Evolutionary conservation across 768 basidiomycete genomes (phyloP).

Genomic region (Rossbeevera mucosa): DNA sequence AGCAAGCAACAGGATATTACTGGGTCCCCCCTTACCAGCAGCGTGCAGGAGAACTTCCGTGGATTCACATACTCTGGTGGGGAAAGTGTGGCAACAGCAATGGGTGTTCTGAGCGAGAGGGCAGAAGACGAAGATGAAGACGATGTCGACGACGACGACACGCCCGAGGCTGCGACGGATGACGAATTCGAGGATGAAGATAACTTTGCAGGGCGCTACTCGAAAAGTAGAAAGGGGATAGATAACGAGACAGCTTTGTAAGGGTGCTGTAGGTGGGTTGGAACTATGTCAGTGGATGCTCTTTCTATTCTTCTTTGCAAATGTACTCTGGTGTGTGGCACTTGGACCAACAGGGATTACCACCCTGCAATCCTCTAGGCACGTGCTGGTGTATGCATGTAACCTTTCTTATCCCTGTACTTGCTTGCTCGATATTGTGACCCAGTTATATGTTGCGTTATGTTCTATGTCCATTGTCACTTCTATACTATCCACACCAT

Average conservation of each 20-base stretch:
- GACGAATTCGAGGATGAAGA: conserved; percentile 71
- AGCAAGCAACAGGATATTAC: conserved; percentile 41
- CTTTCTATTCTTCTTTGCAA: conserved; percentile 4
- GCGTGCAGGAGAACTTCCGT: conserved; percentile 94
- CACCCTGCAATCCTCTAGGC: conserved; percentile 4
- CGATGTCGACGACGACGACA: conserved; percentile 47
- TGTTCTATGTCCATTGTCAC: conserved; percentile 7
- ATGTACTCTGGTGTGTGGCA: conserved; percentile 6
- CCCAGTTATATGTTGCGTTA: not conserved
- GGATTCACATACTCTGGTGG: conserved; percentile 89
- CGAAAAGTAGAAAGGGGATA: conserved; percentile 48
- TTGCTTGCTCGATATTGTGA: conserved; percentile 5
- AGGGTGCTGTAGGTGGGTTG: conserved; percentile 13
- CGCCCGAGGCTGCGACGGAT: conserved; percentile 52
- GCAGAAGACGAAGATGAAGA: conserved; percentile 34
- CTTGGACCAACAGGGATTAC: conserved; percentile 21
- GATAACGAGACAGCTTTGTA: conserved; percentile 33
- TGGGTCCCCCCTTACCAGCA: conserved; percentile 77
- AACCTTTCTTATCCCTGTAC: conserved; percentile 5
- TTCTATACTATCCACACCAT: conserved; percentile 24
- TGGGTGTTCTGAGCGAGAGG: conserved; percentile 36
- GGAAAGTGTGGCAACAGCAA: conserved; percentile 54
- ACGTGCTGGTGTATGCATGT: conserved; percentile 5
- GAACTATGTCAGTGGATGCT: conserved; percentile 10
- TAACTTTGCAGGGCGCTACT: conserved; percentile 66